Evolutionary conservation across 2,329 filamentous ascomycete genomes (phyloP), one percentile per base, ranked within the genome.

Genomic region (Curvularia eragrostidis): DNA sequence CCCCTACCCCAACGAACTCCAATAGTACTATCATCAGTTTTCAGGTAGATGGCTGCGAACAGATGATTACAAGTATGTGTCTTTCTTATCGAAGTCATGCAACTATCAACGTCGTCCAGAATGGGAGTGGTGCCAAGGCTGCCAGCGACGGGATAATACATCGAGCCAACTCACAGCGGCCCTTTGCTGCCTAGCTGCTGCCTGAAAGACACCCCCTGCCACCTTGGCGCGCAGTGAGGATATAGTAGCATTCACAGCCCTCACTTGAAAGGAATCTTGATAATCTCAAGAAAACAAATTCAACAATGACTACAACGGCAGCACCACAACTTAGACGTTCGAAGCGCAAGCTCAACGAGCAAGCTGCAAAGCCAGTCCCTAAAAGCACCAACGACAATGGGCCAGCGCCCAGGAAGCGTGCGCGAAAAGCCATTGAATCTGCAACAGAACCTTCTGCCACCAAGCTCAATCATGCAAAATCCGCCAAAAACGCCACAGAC

Each of bases 171-270:
- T 24, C 21, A 7, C 8, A n/a, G 32, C 15, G 19, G 3, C 9
- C 24, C 32, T 12, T 48, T 6, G 54, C 44, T 56, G 54, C 54
- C 54, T 56, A n/a, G 26, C 48, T 56, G 42, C 32, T 56, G 54
- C 54, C 54, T 56, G 18, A 13, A 36, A 10, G n/a, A 30, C 26
- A 9, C 32, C 19, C n/a, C 19, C n/a, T 21, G 18, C 2, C 3
- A 21, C 10, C 48, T 32, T 26, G 34, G 54, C 34, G 4, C 4
- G 7, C 1, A 15, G 0, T 7, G 9, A 42, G 26, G 41, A 46
- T 41, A 48, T 52, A 23, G n/a, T 36, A 34, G 12, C 9, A 32
- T 26, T 19, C 1, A 30, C 12, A 4, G 15, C 23, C 8, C 15
- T 15, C 6, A 36, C 15, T 12, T 7, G 15, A 8, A 12, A 12